Evolutionary conservation across 495 filamentous ascomycete genomes (phyloP), one percentile per base, ranked within the genome.

Genomic region (Trichocladium antarcticum): DNA sequence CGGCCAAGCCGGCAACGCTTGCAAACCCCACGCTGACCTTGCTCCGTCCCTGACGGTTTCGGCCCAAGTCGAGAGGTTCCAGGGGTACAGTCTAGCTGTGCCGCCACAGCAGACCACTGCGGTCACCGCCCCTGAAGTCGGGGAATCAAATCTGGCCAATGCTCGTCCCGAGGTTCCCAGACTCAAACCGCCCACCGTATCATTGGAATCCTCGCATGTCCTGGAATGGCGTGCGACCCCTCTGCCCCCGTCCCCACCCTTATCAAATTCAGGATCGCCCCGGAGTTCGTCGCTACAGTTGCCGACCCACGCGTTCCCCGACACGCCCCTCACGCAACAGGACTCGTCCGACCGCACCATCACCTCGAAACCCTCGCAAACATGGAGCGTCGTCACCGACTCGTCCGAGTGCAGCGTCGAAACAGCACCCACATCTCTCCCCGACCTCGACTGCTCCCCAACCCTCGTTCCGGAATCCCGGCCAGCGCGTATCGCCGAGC

Each of bases 211-310:
- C 9, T 68, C 81, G 37, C 81, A 80, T 39, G 83, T 75, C 49
- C 68, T 72, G 10, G 64, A 69, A 3, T 75, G 78, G 55, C 72
- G 73, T 39, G 71, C 73, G n/a, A 67, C 68, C 12, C 66, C 74
- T 21, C 58, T 73, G 16, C 62, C 71, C 43, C 67, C 73, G 14
- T 76, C 78, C 16, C 70, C 74, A 32, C 63, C 74, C 11, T 59
- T 67, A 32, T 68, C 70, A 5, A 60, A 61, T 6, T 64, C 66
- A 3, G 58, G 60, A 10, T 72, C 72, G 20, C 68, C 71, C 21
- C 50, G 58, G n/a, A 59, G 58, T 19, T 66, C 59, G 37, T 58
- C 64, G 31, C 65, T 58, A 36, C 60, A 55, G 0, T 60, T 62
- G 24, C 24, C 31, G n/a, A 60, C 27, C 20, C 52, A 16, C 42